Evolutionary conservation across 148 eudicot genomes (phyloP).

Genomic region (Rheum nobile): DNA sequence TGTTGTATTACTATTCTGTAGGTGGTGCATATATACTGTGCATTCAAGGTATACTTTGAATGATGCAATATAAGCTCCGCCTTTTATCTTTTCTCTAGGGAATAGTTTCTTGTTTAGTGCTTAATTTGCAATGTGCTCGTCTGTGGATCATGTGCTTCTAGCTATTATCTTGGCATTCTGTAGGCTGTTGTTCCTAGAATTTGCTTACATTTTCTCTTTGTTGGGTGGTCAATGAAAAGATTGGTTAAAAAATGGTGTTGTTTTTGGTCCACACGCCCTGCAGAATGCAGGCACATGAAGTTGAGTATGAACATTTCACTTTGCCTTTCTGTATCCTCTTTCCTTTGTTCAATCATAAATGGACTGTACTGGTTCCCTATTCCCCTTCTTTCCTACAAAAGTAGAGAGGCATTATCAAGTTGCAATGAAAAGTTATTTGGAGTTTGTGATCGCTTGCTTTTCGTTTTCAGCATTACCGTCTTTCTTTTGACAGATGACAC

Average conservation of each 20-base stretch:
- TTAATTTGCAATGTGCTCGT: neutral
- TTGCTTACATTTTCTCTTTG: neutral
- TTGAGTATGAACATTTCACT: neutral
- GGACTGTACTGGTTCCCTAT: neutral
- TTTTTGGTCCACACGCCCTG: neutral
- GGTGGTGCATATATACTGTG: neutral
- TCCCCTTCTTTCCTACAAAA: neutral
- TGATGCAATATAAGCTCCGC: neutral
- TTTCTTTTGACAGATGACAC: neutral
- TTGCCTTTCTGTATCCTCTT: neutral
- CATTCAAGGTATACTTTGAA: neutral
- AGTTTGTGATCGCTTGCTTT: neutral
- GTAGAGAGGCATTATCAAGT: neutral
- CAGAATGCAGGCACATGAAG: neutral
- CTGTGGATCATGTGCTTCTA: neutral
- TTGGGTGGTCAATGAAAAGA: neutral
- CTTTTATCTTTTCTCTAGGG: neutral
- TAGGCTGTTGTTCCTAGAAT: neutral
- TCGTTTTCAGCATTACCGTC: too few species aligned
- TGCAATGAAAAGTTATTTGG: neutral
- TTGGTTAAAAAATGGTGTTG: neutral
- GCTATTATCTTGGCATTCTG: neutral
- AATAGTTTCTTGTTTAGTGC: neutral
- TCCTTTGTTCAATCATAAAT: neutral
- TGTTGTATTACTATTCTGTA: neutral